Percentiles rank a stretch among this genome's conserved stretches.
Evolutionary conservation across 148 eudicot species (phyloP).

Genomic region (Pharnaceum exiguum): DNA sequence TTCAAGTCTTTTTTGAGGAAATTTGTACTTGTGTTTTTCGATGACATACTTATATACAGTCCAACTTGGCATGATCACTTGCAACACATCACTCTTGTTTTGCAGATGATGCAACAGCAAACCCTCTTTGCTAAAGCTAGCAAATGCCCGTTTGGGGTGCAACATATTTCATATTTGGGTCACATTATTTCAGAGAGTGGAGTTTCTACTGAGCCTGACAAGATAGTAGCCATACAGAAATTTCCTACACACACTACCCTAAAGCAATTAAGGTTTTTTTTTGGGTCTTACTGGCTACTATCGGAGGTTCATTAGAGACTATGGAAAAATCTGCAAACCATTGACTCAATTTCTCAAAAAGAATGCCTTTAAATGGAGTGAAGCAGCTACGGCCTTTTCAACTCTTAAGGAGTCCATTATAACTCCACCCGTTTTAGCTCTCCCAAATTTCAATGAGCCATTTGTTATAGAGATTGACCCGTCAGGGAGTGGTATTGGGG

Average conservation of each 20-base stretch:
- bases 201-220: neutral
- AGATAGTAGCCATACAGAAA: neutral
- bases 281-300: neutral
- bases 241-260: neutral
- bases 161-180: neutral
- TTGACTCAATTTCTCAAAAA: neutral
- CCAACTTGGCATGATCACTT: neutral
- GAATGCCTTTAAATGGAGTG: too few species aligned
- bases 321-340: neutral
- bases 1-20: too few species aligned
- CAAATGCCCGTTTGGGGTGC: neutral
- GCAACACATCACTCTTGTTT: neutral
- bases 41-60: neutral
- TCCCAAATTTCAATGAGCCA: conserved; percentile 1
- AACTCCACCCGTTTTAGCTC: neutral
- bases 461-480: conserved; percentile 20
- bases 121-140: neutral
- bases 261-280: neutral
- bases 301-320: neutral
- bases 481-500: conserved; percentile 1
- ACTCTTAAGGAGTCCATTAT: neutral
- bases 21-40: too few species aligned
- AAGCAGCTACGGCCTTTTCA: neutral
- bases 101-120: neutral
- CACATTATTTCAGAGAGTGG: neutral